A percentile compares a stretch with the other conserved stretches of the same genome.
Evolutionary conservation across 2,329 filamentous ascomycete species (phyloP).

Genomic region (Aulographum hederae): DNA sequence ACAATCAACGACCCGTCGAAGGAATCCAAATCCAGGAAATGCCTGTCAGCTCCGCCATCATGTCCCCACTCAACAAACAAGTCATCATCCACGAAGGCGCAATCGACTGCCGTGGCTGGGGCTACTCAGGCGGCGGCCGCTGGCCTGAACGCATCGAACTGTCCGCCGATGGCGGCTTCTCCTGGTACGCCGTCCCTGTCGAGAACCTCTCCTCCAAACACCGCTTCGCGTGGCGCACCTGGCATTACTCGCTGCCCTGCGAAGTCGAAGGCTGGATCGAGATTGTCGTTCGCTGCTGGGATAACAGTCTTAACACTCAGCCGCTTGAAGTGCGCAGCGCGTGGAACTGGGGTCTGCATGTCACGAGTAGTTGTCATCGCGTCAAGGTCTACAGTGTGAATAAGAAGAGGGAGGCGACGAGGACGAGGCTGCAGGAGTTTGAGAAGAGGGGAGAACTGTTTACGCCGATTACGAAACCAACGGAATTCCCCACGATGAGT

Average conservation of each 20-base stretch:
- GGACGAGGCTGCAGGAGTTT: constrained; percentile 1
- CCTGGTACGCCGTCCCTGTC: constrained; percentile 32
- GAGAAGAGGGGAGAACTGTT: constrained; percentile 2
- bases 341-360: constrained; percentile 47
- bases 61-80: constrained; percentile 42
- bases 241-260: constrained; percentile 43
- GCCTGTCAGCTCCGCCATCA: constrained; percentile 50
- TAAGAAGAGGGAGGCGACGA: constrained; percentile 4
- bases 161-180: constrained; percentile 26
- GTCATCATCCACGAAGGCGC: constrained; percentile 40
- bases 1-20: constrained; percentile 39
- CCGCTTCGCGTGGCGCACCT: constrained; percentile 44
- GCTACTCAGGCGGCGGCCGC: constrained; percentile 31
- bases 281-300: constrained; percentile 24
- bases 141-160: constrained; percentile 32
- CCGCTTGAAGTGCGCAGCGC: constrained; percentile 10
- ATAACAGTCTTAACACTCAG: constrained; percentile 27
- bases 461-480: constrained; percentile 2
- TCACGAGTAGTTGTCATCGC: constrained; percentile 43
- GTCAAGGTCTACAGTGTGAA: constrained; percentile 47
- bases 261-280: constrained; percentile 29
- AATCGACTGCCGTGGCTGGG: constrained; percentile 33
- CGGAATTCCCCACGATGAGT: constrained; percentile 1
- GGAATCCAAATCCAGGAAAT: constrained; percentile 55
- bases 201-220: constrained; percentile 44